Conservation (phyloP, 441 rosid species). For the Gossypium gossypioides region DNA sequence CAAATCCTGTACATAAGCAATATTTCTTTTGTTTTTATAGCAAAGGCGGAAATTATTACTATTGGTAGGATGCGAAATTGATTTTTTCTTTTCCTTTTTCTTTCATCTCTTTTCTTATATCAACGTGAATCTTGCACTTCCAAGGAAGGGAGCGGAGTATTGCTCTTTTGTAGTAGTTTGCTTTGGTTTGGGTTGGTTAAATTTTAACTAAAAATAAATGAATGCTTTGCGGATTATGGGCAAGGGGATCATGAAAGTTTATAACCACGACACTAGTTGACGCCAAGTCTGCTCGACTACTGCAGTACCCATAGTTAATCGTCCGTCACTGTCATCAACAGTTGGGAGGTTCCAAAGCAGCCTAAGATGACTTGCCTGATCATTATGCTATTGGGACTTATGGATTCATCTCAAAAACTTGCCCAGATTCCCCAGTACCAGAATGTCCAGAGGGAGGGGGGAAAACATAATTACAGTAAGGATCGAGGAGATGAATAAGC, state of each 20-base stretch:
- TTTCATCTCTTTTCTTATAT: neutral
- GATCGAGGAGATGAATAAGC: neutral
- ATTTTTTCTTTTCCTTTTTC: neutral
- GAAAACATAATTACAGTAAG: neutral
- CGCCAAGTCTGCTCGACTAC: neutral
- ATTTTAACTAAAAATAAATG: neutral
- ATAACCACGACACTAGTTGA: conserved; percentile 40
- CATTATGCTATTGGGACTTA: neutral
- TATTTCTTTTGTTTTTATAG: neutral
- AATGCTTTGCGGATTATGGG: conserved; percentile 77
- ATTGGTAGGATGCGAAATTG: neutral
- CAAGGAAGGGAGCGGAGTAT: neutral
- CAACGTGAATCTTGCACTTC: neutral
- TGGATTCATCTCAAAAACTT: neutral
- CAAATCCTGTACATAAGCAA: neutral
- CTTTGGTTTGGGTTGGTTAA: neutral
- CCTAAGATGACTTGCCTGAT: neutral
- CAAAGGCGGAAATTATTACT: neutral
- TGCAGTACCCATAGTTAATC: neutral
- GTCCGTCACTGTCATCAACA: neutral
- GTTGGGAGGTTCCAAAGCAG: neutral
- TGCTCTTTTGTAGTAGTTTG: neutral
- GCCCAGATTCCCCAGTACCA: neutral
- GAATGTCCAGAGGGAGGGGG: neutral
- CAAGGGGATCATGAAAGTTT: conserved; percentile 68